phyloP scores from a whole-genome alignment of 225 moss, liverwort and hornwort species.

The Neckera pumila region DNA sequence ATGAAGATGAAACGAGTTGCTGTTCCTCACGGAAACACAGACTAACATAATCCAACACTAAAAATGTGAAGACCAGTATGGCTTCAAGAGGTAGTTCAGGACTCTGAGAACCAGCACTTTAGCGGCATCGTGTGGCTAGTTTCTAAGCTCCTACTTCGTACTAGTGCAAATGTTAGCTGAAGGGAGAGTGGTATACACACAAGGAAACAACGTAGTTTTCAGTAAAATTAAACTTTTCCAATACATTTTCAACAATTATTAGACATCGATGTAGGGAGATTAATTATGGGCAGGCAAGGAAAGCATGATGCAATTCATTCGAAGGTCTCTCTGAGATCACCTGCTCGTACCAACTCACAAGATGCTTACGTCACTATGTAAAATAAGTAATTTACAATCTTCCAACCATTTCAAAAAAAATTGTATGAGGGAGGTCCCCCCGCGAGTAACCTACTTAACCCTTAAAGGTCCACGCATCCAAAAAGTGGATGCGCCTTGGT shows the following conservation, averaged over 20 bases:
- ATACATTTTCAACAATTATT: not conserved
- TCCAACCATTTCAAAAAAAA: not conserved
- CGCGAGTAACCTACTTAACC: not conserved
- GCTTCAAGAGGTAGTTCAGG: not conserved
- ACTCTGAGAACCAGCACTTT: not conserved
- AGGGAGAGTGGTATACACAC: not conserved
- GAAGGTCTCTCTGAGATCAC: not conserved
- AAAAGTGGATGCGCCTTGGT: no score
- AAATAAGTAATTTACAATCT: not conserved
- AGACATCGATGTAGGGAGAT: not conserved
- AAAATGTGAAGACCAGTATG: not conserved
- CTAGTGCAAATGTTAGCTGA: not conserved
- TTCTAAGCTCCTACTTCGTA: not conserved
- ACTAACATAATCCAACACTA: not conserved
- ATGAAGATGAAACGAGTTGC: not conserved
- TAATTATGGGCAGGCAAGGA: not conserved
- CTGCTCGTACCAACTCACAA: not conserved
- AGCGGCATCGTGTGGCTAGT: not conserved
- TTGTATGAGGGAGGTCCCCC: not conserved
- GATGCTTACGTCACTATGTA: not conserved
- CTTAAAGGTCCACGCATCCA: no score
- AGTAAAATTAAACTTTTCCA: not conserved
- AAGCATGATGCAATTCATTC: not conserved
- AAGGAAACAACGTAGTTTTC: not conserved
- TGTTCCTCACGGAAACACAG: not conserved